A percentile compares a stretch with the other conserved stretches of the same genome.
Conservation (phyloP, 495 filamentous ascomycete species). For the Trichoderma erinaceum region DNA sequence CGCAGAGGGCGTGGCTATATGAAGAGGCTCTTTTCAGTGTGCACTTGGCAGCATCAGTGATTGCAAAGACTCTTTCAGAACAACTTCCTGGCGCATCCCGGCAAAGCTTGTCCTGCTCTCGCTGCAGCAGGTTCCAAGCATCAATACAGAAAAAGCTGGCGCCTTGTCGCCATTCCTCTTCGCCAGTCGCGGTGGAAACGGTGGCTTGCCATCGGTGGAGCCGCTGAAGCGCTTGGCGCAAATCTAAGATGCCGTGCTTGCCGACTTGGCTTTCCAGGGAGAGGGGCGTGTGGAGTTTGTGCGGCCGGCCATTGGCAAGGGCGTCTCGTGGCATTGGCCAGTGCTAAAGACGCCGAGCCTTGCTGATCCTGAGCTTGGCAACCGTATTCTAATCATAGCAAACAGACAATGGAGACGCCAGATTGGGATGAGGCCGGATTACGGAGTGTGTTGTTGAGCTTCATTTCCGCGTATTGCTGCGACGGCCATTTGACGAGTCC, state of each 20-base stretch:
- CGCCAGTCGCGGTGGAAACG: neutral
- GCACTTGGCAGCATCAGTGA: no score
- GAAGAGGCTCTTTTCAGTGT: neutral
- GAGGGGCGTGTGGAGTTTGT: constrained; percentile 1
- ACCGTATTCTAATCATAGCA: neutral
- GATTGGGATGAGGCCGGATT: neutral
- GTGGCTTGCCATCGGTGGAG: neutral
- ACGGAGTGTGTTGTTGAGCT: neutral
- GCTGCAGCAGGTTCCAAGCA: no score
- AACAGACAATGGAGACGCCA: neutral
- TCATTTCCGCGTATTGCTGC: neutral
- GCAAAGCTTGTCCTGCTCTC: no score
- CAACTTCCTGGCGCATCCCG: no score
- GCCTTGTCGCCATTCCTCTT: neutral
- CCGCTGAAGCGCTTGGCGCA: constrained; percentile 7
- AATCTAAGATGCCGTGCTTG: constrained; percentile 15
- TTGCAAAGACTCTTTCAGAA: no score
- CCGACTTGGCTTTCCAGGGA: constrained; percentile 13
- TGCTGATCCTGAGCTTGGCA: constrained; percentile 4
- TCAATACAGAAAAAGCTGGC: neutral
- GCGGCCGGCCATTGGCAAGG: neutral
- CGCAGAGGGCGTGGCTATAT: constrained; percentile 18
- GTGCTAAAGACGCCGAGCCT: neutral
- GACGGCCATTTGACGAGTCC: neutral
- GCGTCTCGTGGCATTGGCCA: constrained; percentile 6